Evolutionary conservation across 345 rosid genomes (phyloP), one percentile per base, ranked within the genome.

Genomic region (Firmiana major): DNA sequence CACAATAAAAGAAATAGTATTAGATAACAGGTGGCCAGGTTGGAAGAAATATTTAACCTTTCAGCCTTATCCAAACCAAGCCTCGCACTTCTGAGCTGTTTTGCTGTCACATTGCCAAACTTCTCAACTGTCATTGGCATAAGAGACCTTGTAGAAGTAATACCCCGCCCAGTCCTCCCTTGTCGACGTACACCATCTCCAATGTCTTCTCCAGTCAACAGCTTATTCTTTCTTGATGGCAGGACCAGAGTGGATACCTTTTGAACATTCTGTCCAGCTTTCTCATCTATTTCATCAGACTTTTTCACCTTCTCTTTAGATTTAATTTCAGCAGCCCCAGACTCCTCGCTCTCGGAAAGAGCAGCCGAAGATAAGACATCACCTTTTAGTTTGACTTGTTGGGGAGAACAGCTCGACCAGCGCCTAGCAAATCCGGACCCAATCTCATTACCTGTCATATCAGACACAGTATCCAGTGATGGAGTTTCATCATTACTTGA

Each of bases 281-380:
- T 96, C 80, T 91, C 90, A 85, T 96, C 93, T 68, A 89, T 74
- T 60, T 93, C 98, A 84, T 92, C 97, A 65, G 86, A 88, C 69
- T 82, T 87, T 86, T 87, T 92, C 36, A 84, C 87, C 82, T 86
- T 96, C 75, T 89, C 94, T 80, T 84, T 91, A 57, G 90, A 89
- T 85, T 88, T 92, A 71, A 86, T 88, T 79, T 91, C 97, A 85
- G 97, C 84, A 74, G 89, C 80, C 8, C 90, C 97, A 68, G 97
- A 85, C 75, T 96, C 99, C 84, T 96, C 99, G 81, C 97, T 93
- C 88, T 96, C 99, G 36, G 98, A 92, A 83, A 93, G 86, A 51
- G 87, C 87, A 72, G 93, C 81, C 12, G 97, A 81, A 62, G 94
- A 85, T 76, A 89, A 85, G 65, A 87, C 80, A 24, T 96, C 99